A percentile compares a stretch with the other conserved stretches of the same genome.
Conservation (phyloP, 345 rosid species). For the Populus davidiana region DNA sequence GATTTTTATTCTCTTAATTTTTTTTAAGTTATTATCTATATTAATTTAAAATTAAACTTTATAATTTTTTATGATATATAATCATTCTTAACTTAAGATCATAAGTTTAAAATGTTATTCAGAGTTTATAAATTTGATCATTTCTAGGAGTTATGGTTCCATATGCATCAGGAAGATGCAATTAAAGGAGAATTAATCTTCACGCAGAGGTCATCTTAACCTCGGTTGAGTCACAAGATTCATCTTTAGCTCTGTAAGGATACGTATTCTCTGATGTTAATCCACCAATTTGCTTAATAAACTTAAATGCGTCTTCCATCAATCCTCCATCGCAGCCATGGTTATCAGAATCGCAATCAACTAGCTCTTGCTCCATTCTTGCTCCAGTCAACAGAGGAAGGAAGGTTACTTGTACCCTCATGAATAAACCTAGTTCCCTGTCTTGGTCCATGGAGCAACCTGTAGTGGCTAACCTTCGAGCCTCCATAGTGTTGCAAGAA, state of each 20-base stretch:
- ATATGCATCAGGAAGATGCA: neutral
- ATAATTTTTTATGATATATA: no score
- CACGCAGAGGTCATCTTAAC: neutral
- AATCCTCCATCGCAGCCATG: conserved; percentile 37
- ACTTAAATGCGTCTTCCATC: conserved; percentile 34
- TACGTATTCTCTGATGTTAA: conserved; percentile 44
- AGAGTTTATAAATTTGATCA: no score
- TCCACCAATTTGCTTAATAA: conserved; percentile 40
- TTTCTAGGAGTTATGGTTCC: neutral
- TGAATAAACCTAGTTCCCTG: conserved; percentile 17
- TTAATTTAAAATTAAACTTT: no score
- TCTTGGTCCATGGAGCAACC: conserved; percentile 30
- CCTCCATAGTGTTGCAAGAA: conserved; percentile 23
- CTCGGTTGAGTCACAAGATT: conserved; percentile 38
- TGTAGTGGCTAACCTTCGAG: conserved; percentile 38
- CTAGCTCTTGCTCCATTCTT: conserved; percentile 39
- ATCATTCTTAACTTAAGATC: no score
- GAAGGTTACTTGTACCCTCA: conserved; percentile 18
- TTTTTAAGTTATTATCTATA: no score
- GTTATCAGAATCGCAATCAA: conserved; percentile 30
- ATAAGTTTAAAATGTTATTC: no score
- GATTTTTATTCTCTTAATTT: no score
- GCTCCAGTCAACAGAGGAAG: conserved; percentile 39
- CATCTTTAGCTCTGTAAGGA: conserved; percentile 44
- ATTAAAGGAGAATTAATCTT: neutral